A percentile compares a stretch with the other conserved stretches of the same genome.
Evolutionary conservation across 2,329 filamentous ascomycete species (phyloP).

Genomic region (Alternaria sp.): DNA sequence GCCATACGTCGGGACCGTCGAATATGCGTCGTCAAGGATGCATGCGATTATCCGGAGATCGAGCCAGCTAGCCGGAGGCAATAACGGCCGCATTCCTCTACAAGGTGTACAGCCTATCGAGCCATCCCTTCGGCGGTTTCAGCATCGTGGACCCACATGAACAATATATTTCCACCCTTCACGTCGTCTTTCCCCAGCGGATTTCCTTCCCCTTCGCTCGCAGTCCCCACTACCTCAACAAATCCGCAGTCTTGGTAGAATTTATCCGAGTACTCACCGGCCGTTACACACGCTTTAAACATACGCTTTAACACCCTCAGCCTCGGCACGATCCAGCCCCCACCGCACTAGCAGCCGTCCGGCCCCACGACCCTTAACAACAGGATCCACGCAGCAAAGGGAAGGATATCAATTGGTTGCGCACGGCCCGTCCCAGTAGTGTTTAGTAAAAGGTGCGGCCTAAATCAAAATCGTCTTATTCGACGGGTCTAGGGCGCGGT

Average conservation of each 20-base stretch:
- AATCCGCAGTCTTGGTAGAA: slow-evolving; percentile 51
- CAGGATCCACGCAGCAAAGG: slow-evolving; percentile 48
- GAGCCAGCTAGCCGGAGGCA: too few relatives aligned
- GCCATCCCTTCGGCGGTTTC: too few relatives aligned
- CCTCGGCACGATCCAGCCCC: slow-evolving; percentile 49
- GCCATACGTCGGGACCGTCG: too few relatives aligned
- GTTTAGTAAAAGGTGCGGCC: slow-evolving; percentile 14
- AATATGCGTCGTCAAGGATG: too few relatives aligned
- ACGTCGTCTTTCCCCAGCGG: slow-evolving; percentile 30
- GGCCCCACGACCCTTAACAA: slow-evolving; percentile 46
- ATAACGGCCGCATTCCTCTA: too few relatives aligned
- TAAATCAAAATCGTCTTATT: slow-evolving; percentile 11
- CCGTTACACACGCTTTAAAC: slow-evolving; percentile 33
- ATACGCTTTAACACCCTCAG: slow-evolving; percentile 44
- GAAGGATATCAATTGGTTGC: neutral
- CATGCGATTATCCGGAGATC: too few relatives aligned
- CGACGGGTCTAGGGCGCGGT: slow-evolving; percentile 27
- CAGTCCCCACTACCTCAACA: slow-evolving; percentile 39
- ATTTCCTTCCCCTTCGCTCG: slow-evolving; percentile 42
- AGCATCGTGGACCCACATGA: slow-evolving; percentile 23
- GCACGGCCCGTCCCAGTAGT: slow-evolving; percentile 14
- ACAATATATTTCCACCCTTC: slow-evolving; percentile 43
- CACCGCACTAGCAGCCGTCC: slow-evolving; percentile 51
- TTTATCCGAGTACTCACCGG: slow-evolving; percentile 43
- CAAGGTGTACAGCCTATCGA: too few relatives aligned